These are phyloP conservation scores for Hypoxylon sp. DNA, from an alignment of 2,329 filamentous ascomycete species.

Conservation along the genomic window DNA sequence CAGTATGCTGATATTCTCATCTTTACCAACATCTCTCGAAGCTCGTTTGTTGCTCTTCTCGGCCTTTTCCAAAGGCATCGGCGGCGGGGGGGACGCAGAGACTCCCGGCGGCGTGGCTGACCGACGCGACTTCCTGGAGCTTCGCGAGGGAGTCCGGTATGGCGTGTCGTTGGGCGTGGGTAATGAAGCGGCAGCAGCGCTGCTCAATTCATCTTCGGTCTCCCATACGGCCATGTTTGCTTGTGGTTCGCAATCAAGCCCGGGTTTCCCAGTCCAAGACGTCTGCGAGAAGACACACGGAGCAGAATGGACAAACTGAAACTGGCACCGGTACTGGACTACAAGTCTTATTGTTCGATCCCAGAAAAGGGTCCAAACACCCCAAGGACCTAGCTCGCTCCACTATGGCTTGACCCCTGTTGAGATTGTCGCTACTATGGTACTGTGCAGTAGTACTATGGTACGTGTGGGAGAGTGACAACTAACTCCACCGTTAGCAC, in stretches of 20 bases:
- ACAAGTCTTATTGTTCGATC: slow-evolving; percentile 30
- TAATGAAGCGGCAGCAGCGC: slow-evolving; percentile 64
- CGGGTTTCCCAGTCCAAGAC: slow-evolving; percentile 26
- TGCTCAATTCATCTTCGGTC: slow-evolving; percentile 68
- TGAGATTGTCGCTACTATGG: slow-evolving; percentile 30
- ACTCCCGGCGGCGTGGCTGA: slow-evolving; percentile 69
- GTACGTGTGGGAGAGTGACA: slow-evolving; percentile 30
- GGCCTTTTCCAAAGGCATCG: slow-evolving; percentile 51
- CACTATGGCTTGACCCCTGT: slow-evolving; percentile 31
- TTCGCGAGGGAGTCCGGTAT: slow-evolving; percentile 75
- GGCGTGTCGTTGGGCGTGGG: slow-evolving; percentile 77
- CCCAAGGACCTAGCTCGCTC: no score
- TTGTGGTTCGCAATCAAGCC: slow-evolving; percentile 17
- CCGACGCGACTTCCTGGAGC: slow-evolving; percentile 67
- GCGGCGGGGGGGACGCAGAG: slow-evolving; percentile 66
- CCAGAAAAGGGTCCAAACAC: slow-evolving; percentile 33
- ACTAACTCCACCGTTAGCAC: slow-evolving; percentile 42
- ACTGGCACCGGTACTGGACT: slow-evolving; percentile 23
- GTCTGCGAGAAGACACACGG: slow-evolving; percentile 25
- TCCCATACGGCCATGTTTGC: slow-evolving; percentile 64
- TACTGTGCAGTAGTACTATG: neutral
- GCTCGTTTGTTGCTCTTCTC: slow-evolving; percentile 59
- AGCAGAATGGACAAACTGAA: slow-evolving; percentile 15
- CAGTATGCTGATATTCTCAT: slow-evolving; percentile 76
- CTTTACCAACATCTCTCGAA: slow-evolving; percentile 65